Percentiles rank a stretch among this genome's conserved stretches.
These are phyloP conservation scores for Platanthera guangdongensis DNA, from an alignment of 106 monocot species.

Conservation along the genomic window DNA sequence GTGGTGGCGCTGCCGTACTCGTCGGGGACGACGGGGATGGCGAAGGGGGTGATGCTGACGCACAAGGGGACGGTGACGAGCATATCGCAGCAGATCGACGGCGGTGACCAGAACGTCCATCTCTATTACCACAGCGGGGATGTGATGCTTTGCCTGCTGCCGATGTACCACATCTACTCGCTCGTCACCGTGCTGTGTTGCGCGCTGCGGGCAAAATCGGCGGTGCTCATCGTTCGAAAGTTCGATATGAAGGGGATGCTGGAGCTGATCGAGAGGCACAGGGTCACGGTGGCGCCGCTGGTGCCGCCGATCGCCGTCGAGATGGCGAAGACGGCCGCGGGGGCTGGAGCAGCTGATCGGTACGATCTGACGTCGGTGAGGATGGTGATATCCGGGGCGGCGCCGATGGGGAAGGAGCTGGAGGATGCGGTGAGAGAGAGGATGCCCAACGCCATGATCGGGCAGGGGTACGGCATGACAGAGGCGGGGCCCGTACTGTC, in stretches of 20 bases:
- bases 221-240: slow-evolving; percentile 46
- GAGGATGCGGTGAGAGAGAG: slow-evolving; percentile 37
- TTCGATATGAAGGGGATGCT: slow-evolving; percentile 51
- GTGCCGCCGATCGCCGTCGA: slow-evolving; percentile 68
- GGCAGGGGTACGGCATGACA: slow-evolving; percentile 51
- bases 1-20: slow-evolving; percentile 76
- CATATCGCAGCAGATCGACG: slow-evolving; percentile 69
- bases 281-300: slow-evolving; percentile 50
- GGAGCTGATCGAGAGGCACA: slow-evolving; percentile 50
- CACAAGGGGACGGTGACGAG: slow-evolving; percentile 56
- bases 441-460: slow-evolving; percentile 52
- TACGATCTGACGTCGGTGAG: slow-evolving; percentile 59
- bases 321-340: slow-evolving; percentile 28
- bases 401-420: slow-evolving; percentile 75
- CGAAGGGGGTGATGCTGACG: slow-evolving; percentile 85
- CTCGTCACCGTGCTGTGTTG: slow-evolving; percentile 59
- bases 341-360: background rate
- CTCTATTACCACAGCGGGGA: slow-evolving; percentile 41
- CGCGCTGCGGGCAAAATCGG: slow-evolving; percentile 36
- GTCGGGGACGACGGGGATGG: slow-evolving; percentile 79
- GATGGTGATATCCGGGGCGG: slow-evolving; percentile 61
- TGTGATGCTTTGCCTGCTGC: slow-evolving; percentile 64
- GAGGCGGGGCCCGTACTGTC: slow-evolving; percentile 62
- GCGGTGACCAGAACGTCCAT: slow-evolving; percentile 45
- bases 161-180: slow-evolving; percentile 76